A percentile compares a stretch with the other conserved stretches of the same genome.
These are phyloP conservation scores for Mrakiaceae sp. DNA, from an alignment of 1,284 basidiomycete species.

Conservation along the genomic window DNA sequence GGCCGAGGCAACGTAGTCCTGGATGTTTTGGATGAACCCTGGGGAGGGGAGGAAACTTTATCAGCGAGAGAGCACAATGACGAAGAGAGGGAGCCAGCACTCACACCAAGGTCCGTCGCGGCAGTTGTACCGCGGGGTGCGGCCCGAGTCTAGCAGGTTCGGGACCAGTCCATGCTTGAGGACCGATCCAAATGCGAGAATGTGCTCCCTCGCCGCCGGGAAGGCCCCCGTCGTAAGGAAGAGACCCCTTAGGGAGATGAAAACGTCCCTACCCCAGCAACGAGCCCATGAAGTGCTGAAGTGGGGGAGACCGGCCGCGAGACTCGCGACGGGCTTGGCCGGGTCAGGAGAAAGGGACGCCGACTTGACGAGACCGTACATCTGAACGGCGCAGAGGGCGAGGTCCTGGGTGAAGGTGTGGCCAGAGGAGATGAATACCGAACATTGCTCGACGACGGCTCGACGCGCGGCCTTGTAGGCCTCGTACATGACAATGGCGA, in stretches of 20 bases:
- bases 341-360: conserved; percentile 57
- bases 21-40: conserved; percentile 79
- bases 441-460: conserved; percentile 69
- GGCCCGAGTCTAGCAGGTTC: conserved; percentile 77
- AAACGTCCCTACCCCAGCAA: conserved; percentile 86
- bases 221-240: conserved; percentile 88
- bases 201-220: conserved; percentile 70
- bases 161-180: conserved; percentile 75
- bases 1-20: conserved; percentile 77
- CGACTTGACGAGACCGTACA: conserved; percentile 78
- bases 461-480: conserved; percentile 80
- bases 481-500: conserved; percentile 73
- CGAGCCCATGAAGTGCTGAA: conserved; percentile 83
- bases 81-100: neutral
- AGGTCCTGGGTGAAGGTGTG: conserved; percentile 82
- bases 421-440: conserved; percentile 70
- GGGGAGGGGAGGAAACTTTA: no score
- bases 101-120: conserved; percentile 24
- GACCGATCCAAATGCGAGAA: conserved; percentile 77
- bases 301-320: conserved; percentile 90
- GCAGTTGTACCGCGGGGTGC: conserved; percentile 58
- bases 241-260: conserved; percentile 81
- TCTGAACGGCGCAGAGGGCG: conserved; percentile 75
- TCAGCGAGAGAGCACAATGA: conserved; percentile 1
- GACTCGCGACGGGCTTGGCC: conserved; percentile 53